Percentiles rank a stretch among this genome's conserved stretches.
Evolutionary conservation across 495 filamentous ascomycete species (phyloP).

Genomic region (Aspergillus biplanus): DNA sequence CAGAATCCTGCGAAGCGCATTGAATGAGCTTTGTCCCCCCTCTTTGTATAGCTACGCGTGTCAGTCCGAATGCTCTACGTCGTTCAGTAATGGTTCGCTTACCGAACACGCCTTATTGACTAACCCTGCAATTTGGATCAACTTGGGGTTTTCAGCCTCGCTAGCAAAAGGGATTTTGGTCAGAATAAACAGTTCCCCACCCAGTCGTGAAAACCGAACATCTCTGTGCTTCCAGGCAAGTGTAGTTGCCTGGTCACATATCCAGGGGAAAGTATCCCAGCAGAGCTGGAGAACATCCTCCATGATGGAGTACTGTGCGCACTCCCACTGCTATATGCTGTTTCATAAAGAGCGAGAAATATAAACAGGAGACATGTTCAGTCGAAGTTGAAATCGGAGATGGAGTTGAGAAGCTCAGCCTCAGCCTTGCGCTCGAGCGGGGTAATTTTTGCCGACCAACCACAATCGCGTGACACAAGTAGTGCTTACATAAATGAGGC

Average conservation of each 20-base stretch:
- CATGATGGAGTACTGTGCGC: no score
- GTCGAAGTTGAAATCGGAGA: no score
- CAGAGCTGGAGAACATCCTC: neutral
- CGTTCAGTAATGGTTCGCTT: neutral
- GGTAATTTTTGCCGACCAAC: no score
- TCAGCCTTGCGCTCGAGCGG: no score
- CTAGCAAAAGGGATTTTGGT: neutral
- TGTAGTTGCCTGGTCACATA: slow-evolving; percentile 10
- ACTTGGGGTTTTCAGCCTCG: neutral
- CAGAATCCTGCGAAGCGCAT: neutral
- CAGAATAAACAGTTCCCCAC: slow-evolving; percentile 14
- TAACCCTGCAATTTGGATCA: slow-evolving; percentile 7
- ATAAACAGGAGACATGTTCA: no score
- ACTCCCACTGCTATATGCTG: no score
- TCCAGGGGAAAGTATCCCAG: slow-evolving; percentile 4
- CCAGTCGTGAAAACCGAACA: neutral
- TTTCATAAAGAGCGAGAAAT: no score
- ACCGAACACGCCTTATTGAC: slow-evolving; percentile 14
- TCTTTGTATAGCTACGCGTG: no score
- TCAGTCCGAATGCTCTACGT: neutral
- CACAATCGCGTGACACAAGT: no score
- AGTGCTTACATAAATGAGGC: no score
- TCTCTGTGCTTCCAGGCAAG: no score
- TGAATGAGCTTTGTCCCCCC: neutral
- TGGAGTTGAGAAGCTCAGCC: no score